These are phyloP conservation scores for Telfairia occidentalis DNA, from an alignment of 331 rosid genomes.

Conservation along the genomic window DNA sequence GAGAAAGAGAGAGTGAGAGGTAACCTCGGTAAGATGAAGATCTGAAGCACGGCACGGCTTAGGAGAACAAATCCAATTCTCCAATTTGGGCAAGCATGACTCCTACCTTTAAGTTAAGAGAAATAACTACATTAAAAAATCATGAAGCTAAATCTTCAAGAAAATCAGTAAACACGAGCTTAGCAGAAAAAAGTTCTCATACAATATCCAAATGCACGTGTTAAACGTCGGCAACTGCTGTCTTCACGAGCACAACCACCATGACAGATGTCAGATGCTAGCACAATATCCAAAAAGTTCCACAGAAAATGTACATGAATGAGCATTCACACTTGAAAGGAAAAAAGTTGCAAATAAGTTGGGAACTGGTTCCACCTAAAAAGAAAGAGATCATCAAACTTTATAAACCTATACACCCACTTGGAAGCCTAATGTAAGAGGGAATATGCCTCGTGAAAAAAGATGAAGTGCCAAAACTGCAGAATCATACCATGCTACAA, in stretches of 20 bases:
- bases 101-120: constrained; percentile 51
- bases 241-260: constrained; percentile 78
- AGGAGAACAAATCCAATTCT: constrained; percentile 86
- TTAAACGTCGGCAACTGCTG: constrained; percentile 48
- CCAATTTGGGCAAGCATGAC: constrained; percentile 80
- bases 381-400: too few relatives aligned
- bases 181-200: constrained; percentile 57
- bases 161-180: constrained; percentile 20
- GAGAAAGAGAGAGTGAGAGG: constrained; percentile 11
- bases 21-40: constrained; percentile 77
- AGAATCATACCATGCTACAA: too few relatives aligned
- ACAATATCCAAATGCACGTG: constrained; percentile 74
- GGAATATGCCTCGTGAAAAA: neutral
- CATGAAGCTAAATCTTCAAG: neutral
- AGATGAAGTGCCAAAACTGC: too few relatives aligned
- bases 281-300: constrained; percentile 75
- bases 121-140: constrained; percentile 7
- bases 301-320: constrained; percentile 76
- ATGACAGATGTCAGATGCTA: constrained; percentile 88
- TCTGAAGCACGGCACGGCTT: constrained; percentile 88
- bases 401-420: constrained; percentile 4
- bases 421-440: neutral
- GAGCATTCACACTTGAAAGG: constrained; percentile 93
- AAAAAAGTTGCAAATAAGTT: too few relatives aligned
- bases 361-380: too few relatives aligned